A percentile compares a stretch with the other conserved stretches of the same genome.
phyloP scores from a whole-genome alignment of 78 protist genomes.

The Bodo saltans region DNA sequence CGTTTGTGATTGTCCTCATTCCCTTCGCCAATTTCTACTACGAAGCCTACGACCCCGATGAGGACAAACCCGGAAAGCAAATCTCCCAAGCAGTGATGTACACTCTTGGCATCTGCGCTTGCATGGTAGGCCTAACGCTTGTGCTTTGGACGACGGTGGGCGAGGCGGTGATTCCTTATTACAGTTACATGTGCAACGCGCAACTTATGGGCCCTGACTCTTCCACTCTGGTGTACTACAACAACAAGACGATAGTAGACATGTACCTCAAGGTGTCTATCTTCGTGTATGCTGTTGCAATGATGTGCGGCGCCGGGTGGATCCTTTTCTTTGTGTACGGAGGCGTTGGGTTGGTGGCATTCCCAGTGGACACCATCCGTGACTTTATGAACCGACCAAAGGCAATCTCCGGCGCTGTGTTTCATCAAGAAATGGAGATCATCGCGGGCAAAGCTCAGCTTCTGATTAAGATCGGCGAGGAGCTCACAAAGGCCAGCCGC shows the following conservation, averaged over 20 bases:
- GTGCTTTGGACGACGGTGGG: conserved; percentile 36
- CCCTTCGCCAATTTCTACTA: conserved; percentile 81
- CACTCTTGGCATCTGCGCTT: conserved; percentile 32
- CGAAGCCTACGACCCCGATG: conserved; percentile 75
- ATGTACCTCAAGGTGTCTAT: conserved; percentile 49
- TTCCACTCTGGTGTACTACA: neutral
- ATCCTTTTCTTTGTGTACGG: conserved; percentile 72
- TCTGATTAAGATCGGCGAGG: conserved; percentile 19
- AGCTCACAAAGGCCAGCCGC: neutral
- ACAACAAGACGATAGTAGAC: neutral
- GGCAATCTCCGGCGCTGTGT: conserved; percentile 14
- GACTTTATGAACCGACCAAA: conserved; percentile 65
- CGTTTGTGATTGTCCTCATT: conserved; percentile 53
- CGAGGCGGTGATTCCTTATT: conserved; percentile 28
- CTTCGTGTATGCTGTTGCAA: conserved; percentile 58
- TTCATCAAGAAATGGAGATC: neutral
- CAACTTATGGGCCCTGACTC: neutral
- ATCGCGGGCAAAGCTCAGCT: conserved; percentile 2
- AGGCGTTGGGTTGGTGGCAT: conserved; percentile 73
- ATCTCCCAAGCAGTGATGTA: conserved; percentile 47
- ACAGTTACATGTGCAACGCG: neutral
- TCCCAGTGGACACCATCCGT: conserved; percentile 69
- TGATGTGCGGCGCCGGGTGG: conserved; percentile 64
- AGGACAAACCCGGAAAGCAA: conserved; percentile 17
- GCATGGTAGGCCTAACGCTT: neutral